A percentile compares a stretch with the other conserved stretches of the same genome.
phyloP scores from a whole-genome alignment of 176 grass and related monocot species.

The Paspalum vaginatum region DNA sequence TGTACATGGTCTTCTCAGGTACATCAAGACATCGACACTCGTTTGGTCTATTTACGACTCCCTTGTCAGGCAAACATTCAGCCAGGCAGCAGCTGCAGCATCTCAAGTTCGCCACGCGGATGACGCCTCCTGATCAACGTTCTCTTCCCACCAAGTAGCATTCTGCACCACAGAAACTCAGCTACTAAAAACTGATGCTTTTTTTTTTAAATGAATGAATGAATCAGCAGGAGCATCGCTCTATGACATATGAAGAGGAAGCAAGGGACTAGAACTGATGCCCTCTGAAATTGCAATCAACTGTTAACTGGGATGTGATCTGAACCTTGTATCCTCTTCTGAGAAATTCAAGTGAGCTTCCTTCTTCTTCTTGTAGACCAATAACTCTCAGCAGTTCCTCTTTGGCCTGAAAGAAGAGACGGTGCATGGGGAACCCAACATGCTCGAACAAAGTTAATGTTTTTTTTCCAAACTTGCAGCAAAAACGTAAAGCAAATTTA shows the following conservation, averaged over 20 bases:
- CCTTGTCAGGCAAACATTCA: background rate
- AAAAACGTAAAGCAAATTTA: background rate
- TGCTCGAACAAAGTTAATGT: background rate
- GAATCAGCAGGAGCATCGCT: no score
- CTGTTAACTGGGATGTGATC: constrained; percentile 2
- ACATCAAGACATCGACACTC: background rate
- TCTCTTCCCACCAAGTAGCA: constrained; percentile 99
- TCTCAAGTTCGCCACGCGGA: constrained; percentile 81
- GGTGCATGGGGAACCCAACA: constrained; percentile 3
- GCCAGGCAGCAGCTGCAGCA: background rate
- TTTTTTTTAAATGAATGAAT: no score
- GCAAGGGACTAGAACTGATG: background rate
- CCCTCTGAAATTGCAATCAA: background rate
- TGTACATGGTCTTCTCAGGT: background rate
- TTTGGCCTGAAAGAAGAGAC: constrained; percentile 59
- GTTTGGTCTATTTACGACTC: background rate
- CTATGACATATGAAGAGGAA: no score
- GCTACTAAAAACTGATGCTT: background rate
- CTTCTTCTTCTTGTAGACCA: constrained; percentile 92
- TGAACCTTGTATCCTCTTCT: constrained; percentile 96
- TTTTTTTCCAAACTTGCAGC: background rate
- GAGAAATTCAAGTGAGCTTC: constrained; percentile 89
- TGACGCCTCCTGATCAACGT: constrained; percentile 74
- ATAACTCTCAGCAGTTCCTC: constrained; percentile 92
- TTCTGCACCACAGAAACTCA: constrained; percentile 59